A percentile compares a stretch with the other conserved stretches of the same genome.
phyloP scores from a whole-genome alignment of 2,329 filamentous ascomycete genomes.

The Ascochyta koolunga region DNA sequence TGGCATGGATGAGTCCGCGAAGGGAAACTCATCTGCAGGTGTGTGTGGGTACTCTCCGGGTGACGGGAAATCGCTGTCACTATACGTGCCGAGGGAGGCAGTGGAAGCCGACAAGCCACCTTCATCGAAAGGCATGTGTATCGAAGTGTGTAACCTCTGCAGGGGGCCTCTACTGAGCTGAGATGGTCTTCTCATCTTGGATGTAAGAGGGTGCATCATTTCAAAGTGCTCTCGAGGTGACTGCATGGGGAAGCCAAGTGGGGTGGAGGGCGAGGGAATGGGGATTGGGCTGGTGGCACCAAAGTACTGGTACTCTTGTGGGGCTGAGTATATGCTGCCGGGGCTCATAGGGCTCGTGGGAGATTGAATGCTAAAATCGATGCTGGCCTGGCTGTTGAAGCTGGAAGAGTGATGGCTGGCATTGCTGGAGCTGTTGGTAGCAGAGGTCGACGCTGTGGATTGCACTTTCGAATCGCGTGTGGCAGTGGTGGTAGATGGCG shows the following conservation, averaged over 20 bases:
- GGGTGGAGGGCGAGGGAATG: slow-evolving; percentile 45
- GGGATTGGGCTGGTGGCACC: slow-evolving; percentile 49
- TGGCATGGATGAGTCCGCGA: slow-evolving; percentile 49
- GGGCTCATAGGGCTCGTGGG: slow-evolving; percentile 47
- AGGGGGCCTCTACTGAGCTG: slow-evolving; percentile 49
- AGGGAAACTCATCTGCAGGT: slow-evolving; percentile 52
- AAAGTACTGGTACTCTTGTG: slow-evolving; percentile 46
- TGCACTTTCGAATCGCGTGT: slow-evolving; percentile 40
- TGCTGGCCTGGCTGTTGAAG: slow-evolving; percentile 38
- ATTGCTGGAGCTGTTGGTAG: slow-evolving; percentile 22
- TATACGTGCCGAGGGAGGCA: slow-evolving; percentile 54
- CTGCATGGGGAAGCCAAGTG: slow-evolving; percentile 48
- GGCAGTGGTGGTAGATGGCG: slow-evolving; percentile 36
- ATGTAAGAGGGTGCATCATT: slow-evolving; percentile 40
- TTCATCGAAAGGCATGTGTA: slow-evolving; percentile 50
- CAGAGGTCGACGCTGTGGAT: slow-evolving; percentile 29
- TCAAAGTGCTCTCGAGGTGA: slow-evolving; percentile 47
- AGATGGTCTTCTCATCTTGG: slow-evolving; percentile 46
- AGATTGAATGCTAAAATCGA: slow-evolving; percentile 44
- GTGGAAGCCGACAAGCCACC: slow-evolving; percentile 52
- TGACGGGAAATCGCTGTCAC: slow-evolving; percentile 56
- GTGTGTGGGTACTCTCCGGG: slow-evolving; percentile 56
- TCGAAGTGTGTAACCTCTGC: slow-evolving; percentile 52
- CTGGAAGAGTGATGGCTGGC: slow-evolving; percentile 35
- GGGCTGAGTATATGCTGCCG: slow-evolving; percentile 37